phyloP scores from a whole-genome alignment of 2,329 filamentous ascomycete species.

The Herpotrichia juniperi region DNA sequence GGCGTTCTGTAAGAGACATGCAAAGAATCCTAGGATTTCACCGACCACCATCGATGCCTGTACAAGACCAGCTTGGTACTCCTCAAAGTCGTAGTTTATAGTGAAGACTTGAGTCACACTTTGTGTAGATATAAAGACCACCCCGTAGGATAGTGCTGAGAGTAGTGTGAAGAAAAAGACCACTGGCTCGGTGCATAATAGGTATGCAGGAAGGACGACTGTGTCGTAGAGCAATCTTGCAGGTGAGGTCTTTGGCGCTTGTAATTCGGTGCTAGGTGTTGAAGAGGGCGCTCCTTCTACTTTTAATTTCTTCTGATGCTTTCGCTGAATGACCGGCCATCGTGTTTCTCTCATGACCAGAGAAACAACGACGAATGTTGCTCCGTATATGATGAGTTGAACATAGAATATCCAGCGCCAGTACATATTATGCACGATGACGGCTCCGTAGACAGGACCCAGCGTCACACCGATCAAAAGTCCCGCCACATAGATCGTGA shows the following conservation, averaged over 20 bases:
- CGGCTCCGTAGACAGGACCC: conserved; percentile 52
- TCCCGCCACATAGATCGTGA: conserved; percentile 52
- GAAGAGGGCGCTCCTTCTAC: too few species aligned
- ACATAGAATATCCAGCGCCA: conserved; percentile 55
- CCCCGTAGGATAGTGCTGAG: conserved; percentile 56
- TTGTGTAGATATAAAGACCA: conserved; percentile 58
- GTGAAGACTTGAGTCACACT: conserved; percentile 52
- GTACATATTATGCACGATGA: too few species aligned
- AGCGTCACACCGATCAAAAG: conserved; percentile 52
- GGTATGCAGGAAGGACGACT: conserved; percentile 44
- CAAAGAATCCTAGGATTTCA: conserved; percentile 50
- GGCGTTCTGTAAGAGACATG: conserved; percentile 42
- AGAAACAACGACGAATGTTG: conserved; percentile 49
- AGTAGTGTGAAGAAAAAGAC: conserved; percentile 56
- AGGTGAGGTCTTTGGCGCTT: too few species aligned
- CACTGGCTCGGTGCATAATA: conserved; percentile 58
- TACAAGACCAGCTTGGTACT: conserved; percentile 52
- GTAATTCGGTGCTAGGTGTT: too few species aligned
- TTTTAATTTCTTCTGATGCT: too few species aligned
- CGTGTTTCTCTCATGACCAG: conserved; percentile 55
- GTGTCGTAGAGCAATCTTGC: conserved; percentile 45
- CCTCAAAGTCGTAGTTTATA: conserved; percentile 47
- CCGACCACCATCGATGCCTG: conserved; percentile 55
- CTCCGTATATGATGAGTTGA: conserved; percentile 54
- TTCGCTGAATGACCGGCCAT: conserved; percentile 53